phyloP scores from a whole-genome alignment of 116 monocot species.

The Cymodocea nodosa region DNA sequence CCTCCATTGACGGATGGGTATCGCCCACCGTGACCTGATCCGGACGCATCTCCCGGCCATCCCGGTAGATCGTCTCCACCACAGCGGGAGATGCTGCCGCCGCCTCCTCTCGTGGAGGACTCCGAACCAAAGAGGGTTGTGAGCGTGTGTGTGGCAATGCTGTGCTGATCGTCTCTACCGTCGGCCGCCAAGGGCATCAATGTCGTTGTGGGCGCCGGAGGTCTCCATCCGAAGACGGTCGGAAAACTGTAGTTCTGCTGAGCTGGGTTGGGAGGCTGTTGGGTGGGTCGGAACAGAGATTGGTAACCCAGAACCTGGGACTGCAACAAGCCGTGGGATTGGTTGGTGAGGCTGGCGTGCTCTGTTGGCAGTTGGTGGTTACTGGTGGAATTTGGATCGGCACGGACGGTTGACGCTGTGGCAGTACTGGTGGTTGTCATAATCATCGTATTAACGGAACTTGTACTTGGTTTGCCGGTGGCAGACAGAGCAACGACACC shows the following conservation, averaged over 20 bases:
- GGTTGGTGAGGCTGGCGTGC: slow-evolving; percentile 2
- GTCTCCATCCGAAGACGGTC: not conserved
- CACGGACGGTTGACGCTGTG: not conserved
- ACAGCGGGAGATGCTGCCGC: not conserved
- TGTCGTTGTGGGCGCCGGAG: too few relatives aligned
- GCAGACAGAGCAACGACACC: not conserved
- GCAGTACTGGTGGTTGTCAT: not conserved
- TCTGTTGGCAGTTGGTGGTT: slow-evolving; percentile 22
- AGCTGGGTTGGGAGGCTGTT: not conserved
- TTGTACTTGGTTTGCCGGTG: not conserved
- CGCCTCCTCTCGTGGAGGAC: slow-evolving; percentile 2
- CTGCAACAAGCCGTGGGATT: not conserved
- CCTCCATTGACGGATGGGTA: too few relatives aligned
- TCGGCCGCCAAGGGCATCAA: not conserved
- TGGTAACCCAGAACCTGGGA: slow-evolving; percentile 17
- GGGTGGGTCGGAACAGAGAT: slow-evolving; percentile 21
- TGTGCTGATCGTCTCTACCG: not conserved
- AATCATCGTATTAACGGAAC: not conserved
- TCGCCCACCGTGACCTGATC: not conserved
- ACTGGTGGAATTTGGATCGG: slow-evolving; percentile 2
- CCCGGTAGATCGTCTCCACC: not conserved
- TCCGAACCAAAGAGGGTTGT: slow-evolving; percentile 17
- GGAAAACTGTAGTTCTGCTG: not conserved
- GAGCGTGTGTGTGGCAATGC: not conserved
- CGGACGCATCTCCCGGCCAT: not conserved